Conservation (phyloP, 306 rosid species). For the Spatholobus suberectus region DNA sequence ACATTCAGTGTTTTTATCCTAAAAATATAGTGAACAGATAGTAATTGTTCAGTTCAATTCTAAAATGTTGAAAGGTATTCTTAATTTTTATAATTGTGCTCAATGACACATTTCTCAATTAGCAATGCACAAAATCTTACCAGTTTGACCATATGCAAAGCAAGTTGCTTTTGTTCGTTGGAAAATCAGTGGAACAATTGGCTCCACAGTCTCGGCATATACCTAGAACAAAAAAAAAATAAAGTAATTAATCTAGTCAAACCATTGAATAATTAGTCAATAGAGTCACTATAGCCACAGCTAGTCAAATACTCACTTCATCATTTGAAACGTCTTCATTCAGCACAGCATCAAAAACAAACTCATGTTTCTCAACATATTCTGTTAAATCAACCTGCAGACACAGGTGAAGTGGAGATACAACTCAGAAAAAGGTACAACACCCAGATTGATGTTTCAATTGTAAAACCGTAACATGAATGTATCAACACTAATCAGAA, state of each 20-base stretch:
- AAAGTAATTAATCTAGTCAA: conserved; percentile 27
- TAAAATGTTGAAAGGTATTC: neutral
- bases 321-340: conserved; percentile 82
- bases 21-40: conserved; percentile 15
- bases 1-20: neutral
- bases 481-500: conserved; percentile 28
- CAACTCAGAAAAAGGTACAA: conserved; percentile 25
- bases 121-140: conserved; percentile 46
- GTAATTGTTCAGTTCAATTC: conserved; percentile 7
- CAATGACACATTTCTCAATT: conserved; percentile 31
- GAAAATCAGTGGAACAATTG: conserved; percentile 80
- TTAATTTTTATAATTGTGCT: neutral
- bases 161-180: conserved; percentile 84
- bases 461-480: neutral
- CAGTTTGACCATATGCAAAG: conserved; percentile 96
- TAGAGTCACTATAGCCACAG: conserved; percentile 25
- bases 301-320: conserved; percentile 56
- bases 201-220: conserved; percentile 83
- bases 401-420: conserved; percentile 38
- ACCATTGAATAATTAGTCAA: conserved; percentile 27
- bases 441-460: conserved; percentile 14
- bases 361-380: conserved; percentile 77
- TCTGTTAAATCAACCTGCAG: conserved; percentile 84
- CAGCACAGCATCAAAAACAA: conserved; percentile 80
- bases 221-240: conserved; percentile 48